phyloP scores from a whole-genome alignment of 169 alveolate species.

The Eimeria praecox region DNA sequence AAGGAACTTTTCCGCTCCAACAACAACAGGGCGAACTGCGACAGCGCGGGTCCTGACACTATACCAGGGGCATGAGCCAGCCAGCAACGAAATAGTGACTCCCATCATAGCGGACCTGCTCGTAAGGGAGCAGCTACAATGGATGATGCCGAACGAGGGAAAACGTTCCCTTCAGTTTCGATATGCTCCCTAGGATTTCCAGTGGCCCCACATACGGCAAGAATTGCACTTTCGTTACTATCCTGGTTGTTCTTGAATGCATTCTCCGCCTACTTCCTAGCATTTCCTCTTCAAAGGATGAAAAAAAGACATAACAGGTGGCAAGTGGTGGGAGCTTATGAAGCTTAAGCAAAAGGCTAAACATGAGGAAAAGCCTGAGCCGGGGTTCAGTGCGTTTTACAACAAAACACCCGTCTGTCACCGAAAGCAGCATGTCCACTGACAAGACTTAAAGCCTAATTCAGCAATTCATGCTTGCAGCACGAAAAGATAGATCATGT shows the following conservation, averaged over 20 bases:
- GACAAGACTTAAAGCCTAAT: neutral
- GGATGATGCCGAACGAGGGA: neutral
- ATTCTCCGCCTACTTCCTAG: neutral
- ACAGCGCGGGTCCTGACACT: neutral
- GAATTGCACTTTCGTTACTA: neutral
- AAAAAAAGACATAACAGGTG: neutral
- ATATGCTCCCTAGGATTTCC: neutral
- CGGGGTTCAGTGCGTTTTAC: no score
- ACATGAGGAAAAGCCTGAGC: no score
- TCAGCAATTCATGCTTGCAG: neutral
- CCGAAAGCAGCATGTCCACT: neutral
- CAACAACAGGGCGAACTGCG: neutral
- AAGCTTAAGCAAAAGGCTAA: neutral
- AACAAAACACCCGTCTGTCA: neutral
- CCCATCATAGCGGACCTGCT: neutral
- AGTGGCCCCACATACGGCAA: neutral
- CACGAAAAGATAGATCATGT: neutral
- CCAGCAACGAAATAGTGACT: neutral
- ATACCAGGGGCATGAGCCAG: neutral
- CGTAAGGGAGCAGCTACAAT: neutral
- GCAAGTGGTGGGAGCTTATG: neutral
- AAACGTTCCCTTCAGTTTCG: neutral
- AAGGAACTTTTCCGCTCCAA: neutral
- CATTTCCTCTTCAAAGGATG: neutral
- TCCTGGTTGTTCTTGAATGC: neutral